These are phyloP conservation scores for Xylaria sp. DNA, from an alignment of 2,329 filamentous ascomycete species.

Conservation along the genomic window DNA sequence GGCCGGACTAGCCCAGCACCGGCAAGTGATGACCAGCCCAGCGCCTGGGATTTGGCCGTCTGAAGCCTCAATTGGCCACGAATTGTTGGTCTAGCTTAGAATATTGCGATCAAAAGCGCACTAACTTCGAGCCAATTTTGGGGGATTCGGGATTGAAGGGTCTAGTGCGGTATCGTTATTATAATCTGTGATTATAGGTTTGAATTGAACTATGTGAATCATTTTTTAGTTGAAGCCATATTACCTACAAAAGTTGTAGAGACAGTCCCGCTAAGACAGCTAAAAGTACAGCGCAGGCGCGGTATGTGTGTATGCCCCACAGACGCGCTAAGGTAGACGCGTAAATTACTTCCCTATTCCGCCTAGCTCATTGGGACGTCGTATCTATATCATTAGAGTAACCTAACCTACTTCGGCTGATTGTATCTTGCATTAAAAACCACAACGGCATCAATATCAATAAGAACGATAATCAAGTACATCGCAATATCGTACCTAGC, in stretches of 20 bases:
- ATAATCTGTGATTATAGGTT: no score
- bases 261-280: not conserved
- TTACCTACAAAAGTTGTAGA: not conserved
- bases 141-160: not conserved
- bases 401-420: no score
- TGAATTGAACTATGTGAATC: not conserved
- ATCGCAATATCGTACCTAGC: no score
- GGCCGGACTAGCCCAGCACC: slow-evolving; percentile 12
- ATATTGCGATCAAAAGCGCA: not conserved
- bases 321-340: slow-evolving; percentile 43
- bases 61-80: not conserved
- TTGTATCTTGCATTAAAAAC: no score
- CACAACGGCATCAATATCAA: no score
- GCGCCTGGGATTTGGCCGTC: not conserved
- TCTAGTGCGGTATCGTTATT: not conserved
- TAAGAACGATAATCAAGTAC: no score
- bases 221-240: not conserved
- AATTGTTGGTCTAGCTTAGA: not conserved
- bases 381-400: no score
- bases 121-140: not conserved
- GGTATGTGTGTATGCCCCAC: slow-evolving; percentile 32
- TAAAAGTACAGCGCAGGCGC: not conserved
- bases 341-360: slow-evolving; percentile 36
- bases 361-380: no score
- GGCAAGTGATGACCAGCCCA: slow-evolving; percentile 4